phyloP scores from a whole-genome alignment of 805 yeast genomes.

The Kluyveromyces nonfermentans region DNA sequence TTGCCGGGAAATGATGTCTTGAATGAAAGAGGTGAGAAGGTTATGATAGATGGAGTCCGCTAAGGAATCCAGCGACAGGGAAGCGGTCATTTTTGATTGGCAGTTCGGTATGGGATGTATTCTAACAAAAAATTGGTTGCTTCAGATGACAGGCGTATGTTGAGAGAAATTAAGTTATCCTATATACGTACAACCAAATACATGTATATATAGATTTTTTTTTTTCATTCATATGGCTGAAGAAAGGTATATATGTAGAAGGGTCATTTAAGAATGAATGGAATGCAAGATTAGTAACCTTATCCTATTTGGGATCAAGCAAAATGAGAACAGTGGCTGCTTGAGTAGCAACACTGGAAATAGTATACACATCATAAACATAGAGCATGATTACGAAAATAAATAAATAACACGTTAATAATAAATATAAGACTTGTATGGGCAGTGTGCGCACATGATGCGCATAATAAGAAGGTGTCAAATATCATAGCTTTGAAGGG shows the following conservation, averaged over 20 bases:
- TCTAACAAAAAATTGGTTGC: no score
- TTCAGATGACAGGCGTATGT: no score
- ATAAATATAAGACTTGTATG: conserved; percentile 1
- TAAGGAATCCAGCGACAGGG: conserved; percentile 15
- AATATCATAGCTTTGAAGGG: conserved; percentile 10
- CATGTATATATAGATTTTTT: no score
- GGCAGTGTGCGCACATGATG: no score
- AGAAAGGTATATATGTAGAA: no score
- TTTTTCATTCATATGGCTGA: no score
- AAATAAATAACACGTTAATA: conserved; percentile 5
- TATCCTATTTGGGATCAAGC: no score
- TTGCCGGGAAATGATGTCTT: conserved; percentile 26
- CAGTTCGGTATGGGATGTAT: no score
- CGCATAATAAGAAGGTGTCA: not conserved
- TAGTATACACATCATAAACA: not conserved
- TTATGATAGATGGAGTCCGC: conserved; percentile 19
- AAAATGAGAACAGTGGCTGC: not conserved
- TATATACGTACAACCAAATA: no score
- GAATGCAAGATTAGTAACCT: no score
- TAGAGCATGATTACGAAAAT: conserved; percentile 5
- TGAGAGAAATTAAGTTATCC: no score
- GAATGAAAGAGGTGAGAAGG: conserved; percentile 22
- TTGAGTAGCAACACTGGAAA: not conserved
- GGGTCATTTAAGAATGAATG: no score
- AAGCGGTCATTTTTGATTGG: not conserved